Base-by-base conservation (phyloP, 179 eudicot species). In the Gypsophila paniculata region DNA sequence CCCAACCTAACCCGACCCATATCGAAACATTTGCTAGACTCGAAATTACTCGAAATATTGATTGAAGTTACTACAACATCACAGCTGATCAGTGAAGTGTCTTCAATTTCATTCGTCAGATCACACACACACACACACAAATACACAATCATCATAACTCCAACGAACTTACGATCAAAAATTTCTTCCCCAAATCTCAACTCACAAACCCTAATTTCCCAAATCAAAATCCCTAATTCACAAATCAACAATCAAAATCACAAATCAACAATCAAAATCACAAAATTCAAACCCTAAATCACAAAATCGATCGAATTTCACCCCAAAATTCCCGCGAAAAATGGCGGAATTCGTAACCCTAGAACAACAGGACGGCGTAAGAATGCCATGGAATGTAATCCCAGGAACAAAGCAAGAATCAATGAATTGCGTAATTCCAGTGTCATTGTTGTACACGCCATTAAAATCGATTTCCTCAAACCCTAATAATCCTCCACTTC, bases 361-460 rank as follows among this genome's bases (percentile, higher is more conserved):
- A 15, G 98, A 91, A 69, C 15, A 78, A 14, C 93, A 85, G 62
- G 98, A 93, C 74, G 91, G 85, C 19, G 88, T 93, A 5, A 85
- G 98, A 6, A 93, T 93, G 98, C 96, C 97, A 51, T 93, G 90
- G 89, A 91, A 93, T 68, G 96, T 93, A n/a, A 76, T 93, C 63
- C 98, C 98, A 14, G 96, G 98, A 25, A 89, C 97, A 4, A 91
- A 89, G 57, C 80, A 85, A 72, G 88, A 85, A 72, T 71, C 92
- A 54, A 61, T 79, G 55, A 74, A 75, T 74, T 75, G 80, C 70
- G 80, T 85, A 2, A 79, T 91, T 78, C 97, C 96, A 67, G 72
- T 90, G 60, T 83, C 99, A 42, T 75, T 88, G 46, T 48, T 94
- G 71, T 94, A 92, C 86, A 90, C 97, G 2, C 96, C 96, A 1